Base-by-base conservation (phyloP, 1,139 yeast species). In the Spencermartinsiella ligniputridi region DNA sequence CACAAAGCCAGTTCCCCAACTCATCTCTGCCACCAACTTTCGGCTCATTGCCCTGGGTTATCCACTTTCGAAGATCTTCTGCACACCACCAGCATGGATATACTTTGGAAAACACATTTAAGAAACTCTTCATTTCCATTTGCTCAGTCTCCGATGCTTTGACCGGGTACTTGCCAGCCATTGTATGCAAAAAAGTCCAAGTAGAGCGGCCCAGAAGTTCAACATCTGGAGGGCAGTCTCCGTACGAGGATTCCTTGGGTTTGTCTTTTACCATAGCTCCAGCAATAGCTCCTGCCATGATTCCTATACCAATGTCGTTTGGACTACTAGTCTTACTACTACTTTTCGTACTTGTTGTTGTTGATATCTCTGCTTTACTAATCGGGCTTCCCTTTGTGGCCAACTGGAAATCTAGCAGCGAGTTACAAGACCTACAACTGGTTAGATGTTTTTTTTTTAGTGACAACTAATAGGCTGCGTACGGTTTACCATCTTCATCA, bases 81-180 rank as follows among this genome's bases (percentile, higher is more conserved):
- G 95, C 97, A 68, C 98, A 94, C 68, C 78, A 82, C 86, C 94
- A 83, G 65, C 98, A 92, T 1, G 99, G 99, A 58, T 92, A 92
- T 39, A 90, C 72, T 52, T 81, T 79, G 3, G 95, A 81, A 62
- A 92, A 88, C 5, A 87, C 70, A 15, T 68, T 69, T 42, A 92
- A 61, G 55, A 92, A 90, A 47, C 78, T 76, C 41, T 69, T 70
- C 81, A 92, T 77, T 52, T 89, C 95, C 9, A 64, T 58, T 62
- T 90, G 92, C 54, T 88, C 79, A 20, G 68, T 67, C 3, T 59
- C 60, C 3, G 76, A 62, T 1, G 98, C 95, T 1, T 59, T 63
- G 32, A 75, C 81, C 0, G 98, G 97, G 58, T 88, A 94, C 16
- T 78, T 78, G 2, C 97, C 97, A 0, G 97, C 97, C 50, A 90